These are phyloP conservation scores for Arabidopsis suecica DNA, from an alignment of 345 rosid species.

Conservation along the genomic window DNA sequence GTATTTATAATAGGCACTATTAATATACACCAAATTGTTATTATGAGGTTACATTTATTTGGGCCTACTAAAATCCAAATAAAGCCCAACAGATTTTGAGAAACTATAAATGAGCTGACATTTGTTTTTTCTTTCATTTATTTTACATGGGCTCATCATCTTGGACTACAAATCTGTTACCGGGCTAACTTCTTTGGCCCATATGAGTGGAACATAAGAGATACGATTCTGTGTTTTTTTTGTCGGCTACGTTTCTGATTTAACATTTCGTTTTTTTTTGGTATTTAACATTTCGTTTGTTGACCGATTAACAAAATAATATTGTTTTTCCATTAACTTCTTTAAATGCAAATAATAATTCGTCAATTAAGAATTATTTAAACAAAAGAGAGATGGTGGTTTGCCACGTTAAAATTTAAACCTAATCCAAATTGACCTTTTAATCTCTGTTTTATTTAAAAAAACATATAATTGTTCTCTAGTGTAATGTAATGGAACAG, in stretches of 20 bases:
- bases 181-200: too few relatives aligned
- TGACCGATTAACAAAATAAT: not conserved
- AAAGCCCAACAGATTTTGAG: slow-evolving; percentile 9
- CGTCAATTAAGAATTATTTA: not conserved
- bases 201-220: too few relatives aligned
- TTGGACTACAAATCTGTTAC: not conserved
- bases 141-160: not conserved
- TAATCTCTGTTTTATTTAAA: not conserved
- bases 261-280: not conserved
- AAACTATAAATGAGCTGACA: not conserved
- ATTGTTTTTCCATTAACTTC: not conserved
- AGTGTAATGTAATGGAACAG: slow-evolving; percentile 16
- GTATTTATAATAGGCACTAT: not conserved
- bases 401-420: slow-evolving; percentile 11
- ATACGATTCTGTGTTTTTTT: not conserved
- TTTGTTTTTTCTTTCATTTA: not conserved
- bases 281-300: not conserved
- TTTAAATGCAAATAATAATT: slow-evolving; percentile 4
- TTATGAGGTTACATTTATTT: not conserved
- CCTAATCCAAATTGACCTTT: not conserved
- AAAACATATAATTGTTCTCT: not conserved
- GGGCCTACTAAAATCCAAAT: not conserved
- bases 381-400: slow-evolving; percentile 26
- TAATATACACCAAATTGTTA: not conserved
- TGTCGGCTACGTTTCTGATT: too few relatives aligned